A percentile compares a stretch with the other conserved stretches of the same genome.
Evolutionary conservation across 2,329 filamentous ascomycete genomes (phyloP).

Genomic region (Penicillium sp.): DNA sequence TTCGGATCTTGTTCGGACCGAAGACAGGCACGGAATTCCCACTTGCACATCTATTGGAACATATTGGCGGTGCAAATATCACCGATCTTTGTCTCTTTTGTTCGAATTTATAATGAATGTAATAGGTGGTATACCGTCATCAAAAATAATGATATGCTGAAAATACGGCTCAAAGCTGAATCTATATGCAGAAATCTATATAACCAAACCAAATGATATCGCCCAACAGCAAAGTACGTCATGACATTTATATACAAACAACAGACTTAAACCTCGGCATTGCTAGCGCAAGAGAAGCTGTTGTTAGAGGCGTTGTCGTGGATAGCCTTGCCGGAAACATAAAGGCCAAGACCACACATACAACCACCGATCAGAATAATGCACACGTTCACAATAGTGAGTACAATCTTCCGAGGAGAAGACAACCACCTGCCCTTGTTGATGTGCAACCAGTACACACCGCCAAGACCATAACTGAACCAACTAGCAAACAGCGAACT

Average conservation of each 20-base stretch:
- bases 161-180: not conserved
- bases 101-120: not conserved
- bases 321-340: constrained; percentile 24
- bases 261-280: constrained; percentile 16
- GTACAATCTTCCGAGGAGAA: constrained; percentile 42
- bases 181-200: not conserved
- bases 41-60: not conserved
- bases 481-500: constrained; percentile 14
- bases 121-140: too few relatives aligned
- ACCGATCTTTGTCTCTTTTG: not conserved
- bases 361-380: constrained; percentile 37
- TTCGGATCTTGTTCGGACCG: not conserved
- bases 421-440: constrained; percentile 43
- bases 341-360: constrained; percentile 26
- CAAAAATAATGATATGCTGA: not conserved
- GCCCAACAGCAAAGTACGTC: not conserved
- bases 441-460: constrained; percentile 48
- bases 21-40: too few relatives aligned
- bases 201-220: not conserved
- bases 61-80: not conserved
- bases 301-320: constrained; percentile 26
- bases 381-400: constrained; percentile 45
- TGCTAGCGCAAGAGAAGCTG: constrained; percentile 41
- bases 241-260: not conserved
- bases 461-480: constrained; percentile 38